Evolutionary conservation across 345 rosid genomes (phyloP), one percentile per base, ranked within the genome.

Genomic region (Murraya koenigii): DNA sequence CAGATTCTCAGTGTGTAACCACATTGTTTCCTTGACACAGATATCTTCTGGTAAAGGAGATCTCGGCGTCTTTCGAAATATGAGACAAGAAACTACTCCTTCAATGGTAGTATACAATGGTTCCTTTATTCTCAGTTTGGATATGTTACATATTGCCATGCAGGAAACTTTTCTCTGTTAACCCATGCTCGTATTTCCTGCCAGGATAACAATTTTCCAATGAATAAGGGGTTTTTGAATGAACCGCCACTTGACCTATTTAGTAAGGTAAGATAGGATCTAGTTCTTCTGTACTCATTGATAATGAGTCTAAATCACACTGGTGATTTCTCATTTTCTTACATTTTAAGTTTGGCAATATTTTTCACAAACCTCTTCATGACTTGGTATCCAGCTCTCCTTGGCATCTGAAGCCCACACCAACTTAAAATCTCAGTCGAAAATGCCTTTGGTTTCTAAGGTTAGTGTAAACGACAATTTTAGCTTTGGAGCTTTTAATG

Each of bases 321-420:
- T 2, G 20, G 20, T 41, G 69, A 63, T 55, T 69, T 13, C 63
- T 69, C 44, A 36, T 36, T 26, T 72, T 41, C 14, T 26, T 26
- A 30, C 33, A n/a, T n/a, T n/a, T 23, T 14, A 7, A 32, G 17
- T 30, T 49, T 66, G 68, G 36, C 36, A 41, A 23, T 8, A 5
- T 33, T 41, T n/a, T 76, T 71, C 19, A 15, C 19, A 17, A 54
- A 64, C 44, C 36, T 36, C 39, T 84, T 63, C 23, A 25, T 77
- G 75, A 66, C 76, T 36, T 77, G 39, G 23, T 52, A 68, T 62
- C 41, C 82, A 90, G 93, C 89, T 88, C 78, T 85, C 89, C 30
- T 52, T 84, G 67, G 67, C 80, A 74, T 75, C 89, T 32, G 80
- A 84, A 74, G 68, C 62, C 58, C 84, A 82, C 11, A 14, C 74